Base-by-base conservation (phyloP, 2,329 filamentous ascomycete genomes). In the Paraconiothyrium sp. region DNA sequence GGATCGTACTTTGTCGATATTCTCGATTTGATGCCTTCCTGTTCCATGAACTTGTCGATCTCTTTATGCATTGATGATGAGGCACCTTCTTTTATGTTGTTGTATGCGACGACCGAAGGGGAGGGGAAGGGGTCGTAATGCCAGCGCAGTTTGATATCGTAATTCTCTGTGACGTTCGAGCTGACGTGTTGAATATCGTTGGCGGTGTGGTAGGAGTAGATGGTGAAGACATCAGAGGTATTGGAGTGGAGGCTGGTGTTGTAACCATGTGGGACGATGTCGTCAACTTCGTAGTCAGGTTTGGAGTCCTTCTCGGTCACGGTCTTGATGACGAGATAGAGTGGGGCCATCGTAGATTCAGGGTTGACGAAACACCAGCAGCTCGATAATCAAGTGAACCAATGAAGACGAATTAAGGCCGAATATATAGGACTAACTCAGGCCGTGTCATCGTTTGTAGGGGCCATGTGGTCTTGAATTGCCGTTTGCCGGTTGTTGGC, bases 281-380 rank as follows among this genome's bases (percentile, higher is more conserved):
- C 6, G 47, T 16, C 8, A 10, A 34, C 47, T 34, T 34, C 14
- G 30, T 50, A 50, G 30, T 30, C n/a, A 4, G 30, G 30, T 35
- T 50, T 50, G 47, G 30, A n/a, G 30, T 50, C 9, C 14, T 32
- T 10, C 6, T 14, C 4, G 27, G 30, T 32, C 20, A 20, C 30
- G 47, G 30, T 50, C 30, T 35, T 50, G 30, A 50, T 50, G 30
- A 35, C 47, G 30, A 35, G 27, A 30, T 50, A 50, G 47, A 50
- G 14, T 16, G 16, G 27, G 8, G 47, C 10, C 47, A 50, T 34
- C n/a, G 2, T 30, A 30, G 27, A 30, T 4, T 30, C 27, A 6
- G 4, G 27, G 27, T 4, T 6, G 27, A 30, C 27, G 27, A 30
- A 30, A 6, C 27, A 30, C 4, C 27, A 30, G 27, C 27, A 30